Conservation (phyloP, 495 filamentous ascomycete genomes). For the Aspergillus affinis region DNA sequence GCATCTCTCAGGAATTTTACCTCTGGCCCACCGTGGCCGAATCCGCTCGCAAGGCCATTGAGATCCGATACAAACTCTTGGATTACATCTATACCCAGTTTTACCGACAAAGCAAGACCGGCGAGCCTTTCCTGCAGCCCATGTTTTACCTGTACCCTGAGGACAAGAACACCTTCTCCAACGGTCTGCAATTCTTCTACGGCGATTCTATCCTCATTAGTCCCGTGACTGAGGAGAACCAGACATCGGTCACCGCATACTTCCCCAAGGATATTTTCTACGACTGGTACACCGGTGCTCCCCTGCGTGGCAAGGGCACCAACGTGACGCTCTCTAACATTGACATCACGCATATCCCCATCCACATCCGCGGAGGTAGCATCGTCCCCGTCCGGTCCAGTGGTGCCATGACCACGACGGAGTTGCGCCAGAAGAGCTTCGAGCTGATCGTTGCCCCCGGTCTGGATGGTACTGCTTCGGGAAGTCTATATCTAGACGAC, state of each 20-base stretch:
- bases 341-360: constrained; percentile 64
- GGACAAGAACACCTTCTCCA: constrained; percentile 58
- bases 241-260: constrained; percentile 68
- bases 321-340: constrained; percentile 54
- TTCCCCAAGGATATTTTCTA: constrained; percentile 76
- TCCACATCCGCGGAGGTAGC: constrained; percentile 68
- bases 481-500: constrained; percentile 62
- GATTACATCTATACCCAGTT: constrained; percentile 84
- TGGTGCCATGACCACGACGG: constrained; percentile 67
- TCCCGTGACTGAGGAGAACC: constrained; percentile 64
- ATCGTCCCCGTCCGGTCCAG: constrained; percentile 64
- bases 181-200: constrained; percentile 73
- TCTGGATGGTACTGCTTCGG: constrained; percentile 44
- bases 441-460: constrained; percentile 68
- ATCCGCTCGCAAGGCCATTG: constrained; percentile 69
- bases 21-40: constrained; percentile 63
- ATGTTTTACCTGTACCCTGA: constrained; percentile 71
- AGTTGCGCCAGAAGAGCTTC: constrained; percentile 65
- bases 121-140: constrained; percentile 67
- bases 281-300: constrained; percentile 66
- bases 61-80: constrained; percentile 71
- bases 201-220: constrained; percentile 69
- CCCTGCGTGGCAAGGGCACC: constrained; percentile 55
- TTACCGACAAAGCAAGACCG: constrained; percentile 61
- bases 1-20: constrained; percentile 74